phyloP scores from a whole-genome alignment of 1,284 basidiomycete species.

The Lentinula novae-zelandiae region DNA sequence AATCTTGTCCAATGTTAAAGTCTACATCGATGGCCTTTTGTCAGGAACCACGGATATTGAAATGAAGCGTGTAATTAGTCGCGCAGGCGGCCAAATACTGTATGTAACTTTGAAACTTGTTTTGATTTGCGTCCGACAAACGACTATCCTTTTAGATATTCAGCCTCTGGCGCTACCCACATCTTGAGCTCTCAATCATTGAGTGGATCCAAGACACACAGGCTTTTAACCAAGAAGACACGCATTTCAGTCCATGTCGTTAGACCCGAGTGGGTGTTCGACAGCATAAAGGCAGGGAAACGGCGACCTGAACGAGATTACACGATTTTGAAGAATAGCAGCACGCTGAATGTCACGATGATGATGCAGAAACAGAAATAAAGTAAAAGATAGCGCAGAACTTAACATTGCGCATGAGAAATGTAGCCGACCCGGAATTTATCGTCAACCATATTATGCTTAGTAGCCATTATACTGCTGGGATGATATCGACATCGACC shows the following conservation, averaged over 20 bases:
- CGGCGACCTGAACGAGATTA: constrained; percentile 56
- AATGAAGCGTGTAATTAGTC: constrained; percentile 57
- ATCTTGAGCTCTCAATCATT: constrained; percentile 67
- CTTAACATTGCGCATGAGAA: not conserved
- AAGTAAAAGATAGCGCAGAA: not conserved
- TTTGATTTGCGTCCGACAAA: not conserved
- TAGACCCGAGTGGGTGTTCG: constrained; percentile 68
- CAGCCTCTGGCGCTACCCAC: constrained; percentile 61
- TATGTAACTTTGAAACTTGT: constrained; percentile 23
- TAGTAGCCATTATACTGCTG: no score
- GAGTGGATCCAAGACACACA: constrained; percentile 63
- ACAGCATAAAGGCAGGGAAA: constrained; percentile 57
- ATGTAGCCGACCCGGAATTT: not conserved
- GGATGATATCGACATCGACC: no score
- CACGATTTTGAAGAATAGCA: constrained; percentile 36
- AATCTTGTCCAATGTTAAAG: constrained; percentile 41
- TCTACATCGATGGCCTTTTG: constrained; percentile 68
- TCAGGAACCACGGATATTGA: constrained; percentile 69
- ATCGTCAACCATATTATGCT: no score
- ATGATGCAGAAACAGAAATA: constrained; percentile 21
- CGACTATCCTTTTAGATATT: constrained; percentile 33
- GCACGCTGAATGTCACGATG: constrained; percentile 26
- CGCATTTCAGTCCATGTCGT: constrained; percentile 51
- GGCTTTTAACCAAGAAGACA: constrained; percentile 46
- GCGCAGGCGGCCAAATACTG: constrained; percentile 57